phyloP scores from a whole-genome alignment of 192 early-diverging fungal species.

The Backusella circina region DNA sequence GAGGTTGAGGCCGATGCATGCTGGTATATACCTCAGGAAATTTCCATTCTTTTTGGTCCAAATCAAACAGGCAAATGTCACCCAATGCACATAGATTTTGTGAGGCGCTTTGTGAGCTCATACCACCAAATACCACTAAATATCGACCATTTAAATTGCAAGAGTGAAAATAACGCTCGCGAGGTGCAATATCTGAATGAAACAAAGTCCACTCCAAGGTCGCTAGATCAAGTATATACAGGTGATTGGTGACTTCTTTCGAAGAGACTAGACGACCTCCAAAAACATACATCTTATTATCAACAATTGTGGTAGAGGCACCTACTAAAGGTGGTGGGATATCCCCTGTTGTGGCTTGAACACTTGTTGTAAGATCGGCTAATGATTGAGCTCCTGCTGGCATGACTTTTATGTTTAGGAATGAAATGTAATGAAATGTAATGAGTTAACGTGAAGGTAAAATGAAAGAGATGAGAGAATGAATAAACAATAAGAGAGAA shows the following conservation, averaged over 20 bases:
- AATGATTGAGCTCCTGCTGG: constrained; percentile 38
- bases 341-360: constrained; percentile 55
- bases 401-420: background rate
- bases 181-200: constrained; percentile 37
- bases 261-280: constrained; percentile 67
- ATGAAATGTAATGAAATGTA: background rate
- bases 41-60: constrained; percentile 58
- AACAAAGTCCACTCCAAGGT: constrained; percentile 54
- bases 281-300: constrained; percentile 63
- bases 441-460: background rate
- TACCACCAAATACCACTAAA: constrained; percentile 73
- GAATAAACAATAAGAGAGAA: background rate
- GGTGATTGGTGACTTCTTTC: constrained; percentile 64
- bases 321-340: constrained; percentile 75
- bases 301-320: constrained; percentile 64
- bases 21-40: constrained; percentile 38
- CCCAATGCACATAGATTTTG: constrained; percentile 59
- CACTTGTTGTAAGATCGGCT: constrained; percentile 46
- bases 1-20: constrained; percentile 52
- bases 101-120: constrained; percentile 53
- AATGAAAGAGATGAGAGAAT: background rate
- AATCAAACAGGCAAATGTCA: constrained; percentile 63
- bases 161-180: constrained; percentile 72
- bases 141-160: constrained; percentile 61
- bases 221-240: constrained; percentile 62